A percentile compares a stretch with the other conserved stretches of the same genome.
Conservation (phyloP, 140 eudicot genomes). For the Stevia rebaudiana region DNA sequence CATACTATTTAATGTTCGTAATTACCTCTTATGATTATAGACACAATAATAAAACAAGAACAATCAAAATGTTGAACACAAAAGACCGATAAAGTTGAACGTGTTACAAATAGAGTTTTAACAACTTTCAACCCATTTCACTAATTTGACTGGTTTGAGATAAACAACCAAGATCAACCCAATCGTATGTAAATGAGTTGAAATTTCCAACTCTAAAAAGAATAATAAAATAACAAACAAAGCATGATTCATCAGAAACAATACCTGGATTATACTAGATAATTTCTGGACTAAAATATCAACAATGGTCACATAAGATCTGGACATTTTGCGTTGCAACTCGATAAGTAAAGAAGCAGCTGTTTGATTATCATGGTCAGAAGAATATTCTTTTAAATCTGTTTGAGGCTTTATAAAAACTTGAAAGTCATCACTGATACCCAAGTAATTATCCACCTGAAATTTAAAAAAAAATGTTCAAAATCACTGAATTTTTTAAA, state of each 20-base stretch:
- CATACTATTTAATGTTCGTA: too few species aligned
- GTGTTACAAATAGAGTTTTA: not conserved
- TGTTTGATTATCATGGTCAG: constrained; percentile 51
- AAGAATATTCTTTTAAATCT: constrained; percentile 53
- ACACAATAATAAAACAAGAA: not conserved
- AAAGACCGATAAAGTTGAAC: not conserved
- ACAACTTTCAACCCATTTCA: not conserved
- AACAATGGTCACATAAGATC: constrained; percentile 40
- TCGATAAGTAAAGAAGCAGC: constrained; percentile 47
- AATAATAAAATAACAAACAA: not conserved
- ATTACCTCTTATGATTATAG: not conserved
- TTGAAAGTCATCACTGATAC: constrained; percentile 75
- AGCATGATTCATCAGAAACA: not conserved
- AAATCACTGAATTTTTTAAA: not conserved
- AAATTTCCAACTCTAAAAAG: not conserved
- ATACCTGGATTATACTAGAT: constrained; percentile 55
- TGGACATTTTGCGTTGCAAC: constrained; percentile 42
- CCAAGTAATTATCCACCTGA: constrained; percentile 72
- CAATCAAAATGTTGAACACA: constrained; percentile 1
- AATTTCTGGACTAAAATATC: constrained; percentile 50
- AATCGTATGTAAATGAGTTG: not conserved
- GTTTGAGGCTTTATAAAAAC: constrained; percentile 62
- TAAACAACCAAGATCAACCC: not conserved
- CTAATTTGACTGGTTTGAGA: too few species aligned
- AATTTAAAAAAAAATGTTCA: constrained; percentile 4